Percentiles rank a stretch among this genome's conserved stretches.
Conservation (phyloP, 2,329 filamentous ascomycete genomes). For the Neopestalotiopsis sp. region DNA sequence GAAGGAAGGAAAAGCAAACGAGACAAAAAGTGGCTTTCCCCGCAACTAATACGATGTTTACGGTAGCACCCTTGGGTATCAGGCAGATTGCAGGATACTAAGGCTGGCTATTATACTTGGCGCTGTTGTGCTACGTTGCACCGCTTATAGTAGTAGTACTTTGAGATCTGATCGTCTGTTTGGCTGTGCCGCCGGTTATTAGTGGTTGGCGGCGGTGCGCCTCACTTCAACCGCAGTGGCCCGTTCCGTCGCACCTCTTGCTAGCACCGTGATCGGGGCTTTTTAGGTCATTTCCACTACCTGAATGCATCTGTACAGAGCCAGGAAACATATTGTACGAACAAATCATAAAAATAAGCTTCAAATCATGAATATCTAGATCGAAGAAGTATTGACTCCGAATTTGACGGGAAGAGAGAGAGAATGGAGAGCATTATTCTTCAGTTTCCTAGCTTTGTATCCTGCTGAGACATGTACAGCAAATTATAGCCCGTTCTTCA, state of each 20-base stretch:
- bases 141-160: background rate
- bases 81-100: background rate
- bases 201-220: background rate
- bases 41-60: background rate
- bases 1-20: background rate
- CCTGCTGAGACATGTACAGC: too few relatives aligned
- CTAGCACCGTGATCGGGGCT: background rate
- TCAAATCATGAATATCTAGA: background rate
- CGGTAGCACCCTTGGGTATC: background rate
- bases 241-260: background rate
- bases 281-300: background rate
- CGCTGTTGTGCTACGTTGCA: background rate
- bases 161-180: too few relatives aligned
- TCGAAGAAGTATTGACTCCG: too few relatives aligned
- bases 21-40: background rate
- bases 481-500: background rate
- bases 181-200: too few relatives aligned
- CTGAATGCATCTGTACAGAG: background rate
- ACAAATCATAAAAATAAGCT: background rate
- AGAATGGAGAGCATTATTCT: too few relatives aligned
- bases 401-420: too few relatives aligned
- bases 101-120: background rate
- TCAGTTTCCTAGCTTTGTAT: too few relatives aligned
- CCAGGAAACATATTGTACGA: background rate
- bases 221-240: background rate